Percentiles rank a stretch among this genome's conserved stretches.
phyloP scores from a whole-genome alignment of 495 filamentous ascomycete genomes.

The Venustampulla echinocandica region DNA sequence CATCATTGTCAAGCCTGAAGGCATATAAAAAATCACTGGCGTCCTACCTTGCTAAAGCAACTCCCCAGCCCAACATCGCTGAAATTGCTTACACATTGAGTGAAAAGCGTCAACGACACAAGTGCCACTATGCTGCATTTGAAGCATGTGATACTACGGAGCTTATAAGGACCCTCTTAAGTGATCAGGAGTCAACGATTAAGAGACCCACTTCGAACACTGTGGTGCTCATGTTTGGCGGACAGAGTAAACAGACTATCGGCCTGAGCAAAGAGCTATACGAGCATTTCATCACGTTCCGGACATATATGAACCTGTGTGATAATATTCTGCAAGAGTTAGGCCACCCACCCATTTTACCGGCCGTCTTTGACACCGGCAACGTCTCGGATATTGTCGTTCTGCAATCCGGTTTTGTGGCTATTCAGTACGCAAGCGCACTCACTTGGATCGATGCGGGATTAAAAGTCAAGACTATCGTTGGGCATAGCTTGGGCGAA shows the following conservation, averaged over 20 bases:
- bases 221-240: neutral
- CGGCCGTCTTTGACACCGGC: conserved; percentile 31
- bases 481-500: conserved; percentile 47
- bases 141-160: neutral
- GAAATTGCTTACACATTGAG: neutral
- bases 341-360: conserved; percentile 23
- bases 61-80: neutral
- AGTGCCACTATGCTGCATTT: neutral
- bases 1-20: neutral
- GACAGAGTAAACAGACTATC: neutral
- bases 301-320: conserved; percentile 6
- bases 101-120: no score
- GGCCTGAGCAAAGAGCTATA: neutral
- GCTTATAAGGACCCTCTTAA: no score
- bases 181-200: neutral
- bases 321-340: neutral
- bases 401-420: conserved; percentile 36
- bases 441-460: conserved; percentile 41
- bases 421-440: conserved; percentile 41
- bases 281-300: neutral
- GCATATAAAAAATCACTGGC: neutral
- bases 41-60: neutral
- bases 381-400: conserved; percentile 29
- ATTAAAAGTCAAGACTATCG: conserved; percentile 26
- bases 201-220: neutral